Evolutionary conservation across 805 yeast genomes (phyloP), one percentile per base, ranked within the genome.

Genomic region (Isabelozyma heimii): DNA sequence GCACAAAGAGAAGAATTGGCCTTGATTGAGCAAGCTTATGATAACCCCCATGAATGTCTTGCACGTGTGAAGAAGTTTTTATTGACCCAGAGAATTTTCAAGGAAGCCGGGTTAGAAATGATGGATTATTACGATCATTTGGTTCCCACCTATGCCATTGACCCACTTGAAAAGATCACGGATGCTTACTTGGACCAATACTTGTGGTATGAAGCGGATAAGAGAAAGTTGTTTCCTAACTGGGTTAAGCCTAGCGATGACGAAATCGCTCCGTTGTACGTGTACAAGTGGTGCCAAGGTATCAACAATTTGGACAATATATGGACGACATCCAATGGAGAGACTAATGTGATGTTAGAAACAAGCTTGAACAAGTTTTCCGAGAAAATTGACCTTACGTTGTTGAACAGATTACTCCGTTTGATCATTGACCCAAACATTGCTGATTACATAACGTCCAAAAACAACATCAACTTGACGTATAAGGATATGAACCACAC

Each of bases 181-280:
- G 99, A 94, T 70, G 97, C 98, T 0, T 94, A 92, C 56, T 68
- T 94, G 39, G 98, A 92, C 60, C 99, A 94, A 60, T 94, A 92
- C 58, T 70, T 94, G 42, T 94, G 98, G 97, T 92, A 87, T 66
- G 98, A 94, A 62, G 92, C 94, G 8, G 97, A 89, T 47, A 84
- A 87, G 62, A 71, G 97, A 50, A 82, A 84, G 7, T 67, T 94
- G 26, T 94, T 94, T 68, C 99, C 99, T 4, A 86, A 85, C 62
- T 94, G 99, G 99, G 79, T 94, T 38, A 94, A 94, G 62, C 99
- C 99, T 8, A 83, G 88, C 56, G 99, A 94, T 59, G 80, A 88
- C 27, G 99, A 94, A 66, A 86, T 94, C 17, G 96, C 98, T 0
- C 99, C 97, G 0, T 66, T 91, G 30, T 72, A 92, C 52, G 96